phyloP scores from a whole-genome alignment of 2,329 filamentous ascomycete genomes.

The Lasiodiplodia gonubiensis region DNA sequence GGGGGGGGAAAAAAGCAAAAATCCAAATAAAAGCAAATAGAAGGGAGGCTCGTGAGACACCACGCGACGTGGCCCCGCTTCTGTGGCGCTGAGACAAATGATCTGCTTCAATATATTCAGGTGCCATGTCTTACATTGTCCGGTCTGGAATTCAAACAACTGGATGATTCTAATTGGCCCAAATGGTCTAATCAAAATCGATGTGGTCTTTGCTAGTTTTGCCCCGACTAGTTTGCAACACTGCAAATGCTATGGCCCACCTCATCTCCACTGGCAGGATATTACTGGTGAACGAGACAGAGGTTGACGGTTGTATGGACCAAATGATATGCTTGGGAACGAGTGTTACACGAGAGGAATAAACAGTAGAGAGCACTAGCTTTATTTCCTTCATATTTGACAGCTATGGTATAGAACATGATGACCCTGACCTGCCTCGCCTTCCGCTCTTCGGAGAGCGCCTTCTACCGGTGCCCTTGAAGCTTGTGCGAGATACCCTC shows the following conservation, averaged over 20 bases:
- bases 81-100: neutral
- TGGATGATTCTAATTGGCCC: neutral
- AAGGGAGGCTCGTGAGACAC: neutral
- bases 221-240: neutral
- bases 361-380: neutral
- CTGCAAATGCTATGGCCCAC: neutral
- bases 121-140: neutral
- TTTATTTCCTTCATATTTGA: slow-evolving; percentile 3
- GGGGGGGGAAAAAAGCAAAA: neutral
- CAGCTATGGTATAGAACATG: neutral
- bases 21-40: neutral
- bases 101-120: neutral
- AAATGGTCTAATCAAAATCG: neutral
- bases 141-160: neutral
- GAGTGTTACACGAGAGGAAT: neutral
- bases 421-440: neutral
- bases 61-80: neutral
- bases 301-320: neutral
- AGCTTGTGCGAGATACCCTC: neutral
- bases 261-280: neutral
- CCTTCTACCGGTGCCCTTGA: neutral
- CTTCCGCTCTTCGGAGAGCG: neutral
- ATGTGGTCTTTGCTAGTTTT: neutral
- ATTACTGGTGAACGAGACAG: too few species aligned
- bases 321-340: neutral